Evolutionary conservation across 352 stramenopile species (phyloP), one percentile per base, ranked within the genome.

Genomic region (Phytophthora crassamura): DNA sequence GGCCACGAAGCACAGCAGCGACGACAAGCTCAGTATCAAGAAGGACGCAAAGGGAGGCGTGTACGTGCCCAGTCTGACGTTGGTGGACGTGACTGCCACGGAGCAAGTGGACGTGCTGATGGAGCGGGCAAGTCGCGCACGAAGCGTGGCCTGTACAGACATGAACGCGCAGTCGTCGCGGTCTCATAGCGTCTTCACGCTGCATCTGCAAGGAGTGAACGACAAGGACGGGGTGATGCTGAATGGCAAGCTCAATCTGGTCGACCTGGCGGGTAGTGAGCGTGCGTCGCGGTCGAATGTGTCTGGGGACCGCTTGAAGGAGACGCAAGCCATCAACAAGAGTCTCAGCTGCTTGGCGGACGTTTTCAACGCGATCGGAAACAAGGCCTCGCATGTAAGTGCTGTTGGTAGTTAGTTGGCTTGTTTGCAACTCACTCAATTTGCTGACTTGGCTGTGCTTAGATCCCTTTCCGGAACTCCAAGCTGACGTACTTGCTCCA

Each of bases 401-500:
- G 15, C 42, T n/a, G 11, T 43, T 25, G 34, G 36, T 40, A 8
- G 9, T 30, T 22, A 25, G 25, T 2, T 36, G 6, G 30, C 8
- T 38, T 48, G 41, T 16, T 16, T 45, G 10, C 12, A 20, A 10
- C 18, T 34, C 7, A 28, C 33, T n/a, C n/a, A n/a, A n/a, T n/a
- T 2, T 42, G 28, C 35, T 49, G 10, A 64, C 33, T 51, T 56
- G 2, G 9, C 20, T 12, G 38, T 30, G 28, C 25, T 42, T 67
- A 94, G 84, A 88, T 98, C 25, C 98, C 98, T 35, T 99, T 98
- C 85, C 84, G 98, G 33, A 99, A 99, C 75, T 99, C 91, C 1
- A 99, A 99, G 77, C 80, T 99, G 12, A 99, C 98, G 6, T 99
- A 99, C 69, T 78, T 99, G 18, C 94, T 99, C 0, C 97, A 99